These are phyloP conservation scores for Skeletonema costatum DNA, from an alignment of 108 stramenopile genomes.

Conservation along the genomic window DNA sequence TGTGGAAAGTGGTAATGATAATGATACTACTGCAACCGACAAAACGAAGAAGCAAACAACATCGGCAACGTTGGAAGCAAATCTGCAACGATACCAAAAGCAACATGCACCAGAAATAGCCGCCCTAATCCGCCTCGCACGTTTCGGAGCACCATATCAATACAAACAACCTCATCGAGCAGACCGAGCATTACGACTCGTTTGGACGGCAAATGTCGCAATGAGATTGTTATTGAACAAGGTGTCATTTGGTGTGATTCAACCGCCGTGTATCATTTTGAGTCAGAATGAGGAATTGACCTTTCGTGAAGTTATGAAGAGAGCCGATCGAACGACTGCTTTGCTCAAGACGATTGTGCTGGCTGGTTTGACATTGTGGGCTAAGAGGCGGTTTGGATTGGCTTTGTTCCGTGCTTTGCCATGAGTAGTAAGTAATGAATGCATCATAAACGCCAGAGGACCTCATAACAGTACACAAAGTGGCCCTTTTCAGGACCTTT, in stretches of 20 bases:
- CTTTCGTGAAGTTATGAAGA: constrained; percentile 56
- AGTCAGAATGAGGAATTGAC: constrained; percentile 32
- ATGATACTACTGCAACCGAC: not conserved
- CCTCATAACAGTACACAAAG: too few relatives aligned
- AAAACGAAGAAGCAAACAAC: not conserved
- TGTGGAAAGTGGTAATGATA: constrained; percentile 18
- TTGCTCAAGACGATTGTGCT: constrained; percentile 8
- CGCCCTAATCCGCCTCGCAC: constrained; percentile 59
- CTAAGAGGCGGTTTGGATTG: not conserved
- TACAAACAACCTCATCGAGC: constrained; percentile 59
- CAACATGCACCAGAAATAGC: constrained; percentile 38
- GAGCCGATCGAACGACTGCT: constrained; percentile 44
- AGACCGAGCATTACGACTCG: constrained; percentile 39
- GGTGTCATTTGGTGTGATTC: constrained; percentile 39
- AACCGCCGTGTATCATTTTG: constrained; percentile 44
- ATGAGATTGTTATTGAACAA: constrained; percentile 62
- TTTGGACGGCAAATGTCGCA: constrained; percentile 60
- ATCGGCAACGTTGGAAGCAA: not conserved
- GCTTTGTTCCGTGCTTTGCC: not conserved
- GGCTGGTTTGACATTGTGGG: not conserved
- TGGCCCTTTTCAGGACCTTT: too few relatives aligned
- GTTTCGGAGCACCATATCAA: constrained; percentile 70
- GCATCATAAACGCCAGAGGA: too few relatives aligned
- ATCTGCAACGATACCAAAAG: constrained; percentile 32
- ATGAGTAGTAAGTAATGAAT: too few relatives aligned